phyloP scores from a whole-genome alignment of 345 rosid genomes.

The Moricandia arvensis region DNA sequence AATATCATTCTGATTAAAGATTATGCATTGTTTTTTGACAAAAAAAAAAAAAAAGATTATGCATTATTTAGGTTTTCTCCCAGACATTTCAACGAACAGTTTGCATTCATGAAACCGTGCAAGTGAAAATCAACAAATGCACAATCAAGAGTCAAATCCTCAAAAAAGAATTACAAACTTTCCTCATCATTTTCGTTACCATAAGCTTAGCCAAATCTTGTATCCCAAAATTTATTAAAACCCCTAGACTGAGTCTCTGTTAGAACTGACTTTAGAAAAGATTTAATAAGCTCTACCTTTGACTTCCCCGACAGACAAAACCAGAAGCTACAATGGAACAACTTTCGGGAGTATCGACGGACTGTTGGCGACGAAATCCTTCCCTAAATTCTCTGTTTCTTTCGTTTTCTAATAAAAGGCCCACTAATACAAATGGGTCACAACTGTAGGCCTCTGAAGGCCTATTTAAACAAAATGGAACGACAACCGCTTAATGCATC shows the following conservation, averaged over 20 bases:
- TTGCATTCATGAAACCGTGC: background rate
- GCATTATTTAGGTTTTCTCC: background rate
- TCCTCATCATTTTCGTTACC: background rate
- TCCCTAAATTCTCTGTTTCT: too few relatives aligned
- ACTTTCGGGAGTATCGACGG: background rate
- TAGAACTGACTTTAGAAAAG: background rate
- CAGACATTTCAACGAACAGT: slow-evolving; percentile 11
- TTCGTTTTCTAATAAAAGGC: too few relatives aligned
- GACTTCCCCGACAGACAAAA: background rate
- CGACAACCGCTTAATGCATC: too few relatives aligned
- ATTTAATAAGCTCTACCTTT: background rate
- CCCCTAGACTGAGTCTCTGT: background rate
- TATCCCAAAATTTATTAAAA: background rate
- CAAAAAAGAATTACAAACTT: background rate
- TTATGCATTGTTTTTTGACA: background rate
- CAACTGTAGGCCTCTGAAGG: too few relatives aligned
- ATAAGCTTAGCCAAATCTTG: background rate
- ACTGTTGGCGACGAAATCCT: background rate
- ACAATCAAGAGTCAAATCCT: background rate
- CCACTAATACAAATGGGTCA: too few relatives aligned
- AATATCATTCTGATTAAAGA: background rate
- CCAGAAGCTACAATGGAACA: background rate
- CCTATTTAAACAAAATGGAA: too few relatives aligned
- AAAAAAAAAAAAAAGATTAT: too few relatives aligned
- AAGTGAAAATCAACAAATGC: background rate